Evolutionary conservation across 441 rosid genomes (phyloP), one percentile per base, ranked within the genome.

Genomic region (Jatropha podagrica): DNA sequence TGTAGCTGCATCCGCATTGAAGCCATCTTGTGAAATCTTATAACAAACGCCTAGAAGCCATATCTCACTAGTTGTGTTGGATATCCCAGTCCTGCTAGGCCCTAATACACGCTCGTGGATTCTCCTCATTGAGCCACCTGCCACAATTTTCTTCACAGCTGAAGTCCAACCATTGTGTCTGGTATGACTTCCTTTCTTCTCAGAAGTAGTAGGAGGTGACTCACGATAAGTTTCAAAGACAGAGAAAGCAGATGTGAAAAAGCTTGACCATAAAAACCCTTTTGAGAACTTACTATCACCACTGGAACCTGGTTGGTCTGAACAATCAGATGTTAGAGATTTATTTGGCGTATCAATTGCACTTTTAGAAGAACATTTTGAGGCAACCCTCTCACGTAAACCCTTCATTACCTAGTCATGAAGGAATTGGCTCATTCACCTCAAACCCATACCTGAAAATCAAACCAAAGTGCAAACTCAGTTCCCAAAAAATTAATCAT

Each of bases 11-110:
- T 84, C 84, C 26, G 69, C 81, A 11, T 83, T 77, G 66, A 84
- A 72, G 42, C 81, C 85, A 27, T 81, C 87, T 62, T 72, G 81
- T 37, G 96, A 88, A 77, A 95, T 82, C 82, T 85, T 87, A 83
- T 95, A 89, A 80, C 89, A 84, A 13, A 84, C 80, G 48, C 99
- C 99, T 41, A 95, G 84, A 78, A 95, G 92, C 99, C 99, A 95
- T 65, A 95, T 83, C 61, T 91, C 94, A 68, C 89, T 88, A 49
- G 90, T 87, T 37, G 88, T 86, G 80, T 79, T 89, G 8, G 91
- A 77, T 71, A 93, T 74, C 58, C 98, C 98, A 78, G 85, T 88
- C 77, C 86, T 89, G 73, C 81, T 80, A 0, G 89, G 85, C 20
- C 99, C 98, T 59, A 95, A 80, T 67, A 93, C 92, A 63, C 92